Base-by-base conservation (phyloP, 306 rosid genomes). In the Vicia villosa region DNA sequence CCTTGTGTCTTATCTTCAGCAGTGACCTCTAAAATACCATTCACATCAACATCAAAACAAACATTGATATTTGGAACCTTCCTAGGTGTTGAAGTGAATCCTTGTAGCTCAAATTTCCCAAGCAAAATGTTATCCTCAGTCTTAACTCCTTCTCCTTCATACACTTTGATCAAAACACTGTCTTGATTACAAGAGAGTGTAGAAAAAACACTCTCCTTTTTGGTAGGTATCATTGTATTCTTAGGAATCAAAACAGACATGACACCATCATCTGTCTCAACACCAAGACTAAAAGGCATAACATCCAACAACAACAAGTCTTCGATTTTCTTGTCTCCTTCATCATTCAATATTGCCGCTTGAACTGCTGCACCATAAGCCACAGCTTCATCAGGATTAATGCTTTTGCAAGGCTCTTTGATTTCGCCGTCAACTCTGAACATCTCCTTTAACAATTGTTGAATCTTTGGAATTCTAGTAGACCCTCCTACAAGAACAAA, bases 401-500 rank as follows among this genome's bases (percentile, higher is more conserved):
- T 81, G 70, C 82, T 77, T 20, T 81, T 81, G 70, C 85, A 81
- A 12, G 60, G 85, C 58, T 81, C 85, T 36, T 68, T 81, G 3
- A 3, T 65, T 16, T 11, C 15, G 1, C 73, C 77, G 20, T 71
- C 47, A 11, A 37, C 64, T 8, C 69, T 55, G 49, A 81, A 77
- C 77, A 81, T 63, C 14, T 81, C 74, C 60, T 77, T 78, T 56
- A 81, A 8, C 15, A 77, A 74, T 14, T 68, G 77, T 51, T 77
- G 85, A 21, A 81, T 81, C 11, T 77, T 81, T 0, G 85, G 85
- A 41, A 81, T 81, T 16, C 85, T 77, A 0, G 85, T 77, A 4
- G 82, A 81, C 4, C 85, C 85, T 8, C 85, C 85, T 0, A 81
- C 85, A 5, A 81, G 82, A 81, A 81, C 85, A 34, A 73, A 14